A percentile compares a stretch with the other conserved stretches of the same genome.
Evolutionary conservation across 345 rosid genomes (phyloP).

Genomic region (Aquilaria sinensis): DNA sequence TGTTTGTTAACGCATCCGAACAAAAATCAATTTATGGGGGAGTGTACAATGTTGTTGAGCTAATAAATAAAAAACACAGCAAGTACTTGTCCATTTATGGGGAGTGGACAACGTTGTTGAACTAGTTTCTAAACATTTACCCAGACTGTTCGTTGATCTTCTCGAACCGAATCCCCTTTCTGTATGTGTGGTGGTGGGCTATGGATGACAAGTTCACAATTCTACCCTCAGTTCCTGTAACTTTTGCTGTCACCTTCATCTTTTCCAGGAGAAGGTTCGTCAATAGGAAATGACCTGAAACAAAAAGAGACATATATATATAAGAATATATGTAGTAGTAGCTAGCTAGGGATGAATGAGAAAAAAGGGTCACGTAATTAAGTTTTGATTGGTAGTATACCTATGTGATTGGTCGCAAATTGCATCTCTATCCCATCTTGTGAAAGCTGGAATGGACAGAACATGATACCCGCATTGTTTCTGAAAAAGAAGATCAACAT

Average conservation of each 20-base stretch:
- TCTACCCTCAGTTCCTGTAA: slow-evolving; percentile 65
- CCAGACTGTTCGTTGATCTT: slow-evolving; percentile 35
- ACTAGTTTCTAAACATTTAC: slow-evolving; percentile 18
- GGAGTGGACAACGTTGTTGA: not conserved
- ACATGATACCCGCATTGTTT: slow-evolving; percentile 78
- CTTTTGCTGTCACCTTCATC: slow-evolving; percentile 59
- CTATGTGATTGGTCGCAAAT: slow-evolving; percentile 65
- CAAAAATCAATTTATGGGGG: not conserved
- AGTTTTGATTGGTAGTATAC: slow-evolving; percentile 13
- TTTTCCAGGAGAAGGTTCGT: slow-evolving; percentile 78
- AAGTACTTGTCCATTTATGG: not conserved
- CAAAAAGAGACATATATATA: not conserved
- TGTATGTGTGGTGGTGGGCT: slow-evolving; percentile 66
- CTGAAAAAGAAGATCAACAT: slow-evolving; percentile 19
- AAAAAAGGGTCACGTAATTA: not conserved
- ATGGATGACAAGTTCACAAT: slow-evolving; percentile 85
- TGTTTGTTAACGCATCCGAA: too few species aligned
- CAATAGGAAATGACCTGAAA: slow-evolving; percentile 81
- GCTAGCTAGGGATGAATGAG: not conserved
- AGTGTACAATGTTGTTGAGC: too few species aligned
- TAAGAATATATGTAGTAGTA: too few species aligned
- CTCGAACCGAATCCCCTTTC: slow-evolving; percentile 53
- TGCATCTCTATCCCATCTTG: slow-evolving; percentile 59
- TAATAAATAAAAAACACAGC: too few species aligned
- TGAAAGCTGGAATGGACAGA: slow-evolving; percentile 64